phyloP scores from a whole-genome alignment of 495 filamentous ascomycete genomes.

The Niebla homalea region DNA sequence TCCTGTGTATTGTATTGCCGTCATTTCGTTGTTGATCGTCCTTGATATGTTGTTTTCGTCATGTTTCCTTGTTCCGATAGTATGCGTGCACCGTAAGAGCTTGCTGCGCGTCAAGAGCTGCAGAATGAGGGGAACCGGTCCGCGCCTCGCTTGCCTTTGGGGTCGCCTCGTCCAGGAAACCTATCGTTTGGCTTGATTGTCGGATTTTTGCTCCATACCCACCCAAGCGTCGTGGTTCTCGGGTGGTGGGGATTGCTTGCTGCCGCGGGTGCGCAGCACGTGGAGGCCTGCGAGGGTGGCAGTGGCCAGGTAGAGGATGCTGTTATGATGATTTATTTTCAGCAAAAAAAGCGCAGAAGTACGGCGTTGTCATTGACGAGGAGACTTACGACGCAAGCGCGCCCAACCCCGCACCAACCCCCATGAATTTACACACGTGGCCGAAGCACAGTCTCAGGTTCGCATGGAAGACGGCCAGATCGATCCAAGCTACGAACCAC shows the following conservation, averaged over 20 bases:
- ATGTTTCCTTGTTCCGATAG: too few relatives aligned
- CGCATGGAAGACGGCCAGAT: constrained; percentile 48
- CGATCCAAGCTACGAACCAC: constrained; percentile 79
- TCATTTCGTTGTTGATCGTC: too few relatives aligned
- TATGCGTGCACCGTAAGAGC: too few relatives aligned
- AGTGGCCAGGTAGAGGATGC: constrained; percentile 39
- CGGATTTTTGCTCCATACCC: background rate
- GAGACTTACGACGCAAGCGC: constrained; percentile 42
- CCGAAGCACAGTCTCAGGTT: constrained; percentile 31
- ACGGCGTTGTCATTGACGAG: too few relatives aligned
- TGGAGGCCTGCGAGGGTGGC: constrained; percentile 28
- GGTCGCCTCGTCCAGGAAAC: background rate
- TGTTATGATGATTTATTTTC: constrained; percentile 13
- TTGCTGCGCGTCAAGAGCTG: too few relatives aligned
- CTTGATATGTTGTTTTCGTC: too few relatives aligned
- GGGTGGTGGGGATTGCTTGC: background rate
- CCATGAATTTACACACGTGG: constrained; percentile 33
- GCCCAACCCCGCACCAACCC: constrained; percentile 40
- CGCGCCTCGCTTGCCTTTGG: background rate
- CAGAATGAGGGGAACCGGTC: background rate
- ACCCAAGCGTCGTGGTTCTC: constrained; percentile 1
- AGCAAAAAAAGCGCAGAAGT: background rate
- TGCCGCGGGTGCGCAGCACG: constrained; percentile 19
- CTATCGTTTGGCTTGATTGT: background rate
- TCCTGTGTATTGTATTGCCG: too few relatives aligned